Base-by-base conservation (phyloP, 352 stramenopile genomes). In the Pythium angustatum region DNA sequence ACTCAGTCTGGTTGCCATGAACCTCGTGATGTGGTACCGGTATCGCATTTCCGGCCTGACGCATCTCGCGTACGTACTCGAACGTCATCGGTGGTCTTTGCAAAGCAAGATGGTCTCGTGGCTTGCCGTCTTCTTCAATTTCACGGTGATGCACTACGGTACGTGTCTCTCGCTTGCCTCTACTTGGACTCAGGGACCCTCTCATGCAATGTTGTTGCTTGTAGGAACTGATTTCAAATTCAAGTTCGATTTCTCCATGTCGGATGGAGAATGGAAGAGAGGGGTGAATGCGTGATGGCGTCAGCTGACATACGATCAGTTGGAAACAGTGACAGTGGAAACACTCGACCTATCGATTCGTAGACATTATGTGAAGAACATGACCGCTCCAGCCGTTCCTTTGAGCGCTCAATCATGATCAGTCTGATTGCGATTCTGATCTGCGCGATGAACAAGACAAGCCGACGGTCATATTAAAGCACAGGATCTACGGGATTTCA, bases 61-160 rank as follows among this genome's bases (percentile, higher is more conserved):
- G 10, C 31, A 47, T 28, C 30, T 69, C 2, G 24, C 53, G 14
- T 69, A 54, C 26, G 38, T 63, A 5, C 34, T 69, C 0, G 62
- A 69, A 24, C 44, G 30, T 9, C 62, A 69, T 28, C 6, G 14
- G 31, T 43, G 43, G 31, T 50, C 53, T 15, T 14, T 69, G 11
- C 52, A 63, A 30, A 21, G 24, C 15, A 69, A 62, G 52, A 22
- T 63, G 8, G 17, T 62, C 12, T 34, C 28, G 10, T 67, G 60
- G 60, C 60, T 67, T 5, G 17, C 49, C 8, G 34, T 51, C 2
- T 47, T 44, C 24, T 48, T 66, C 44, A 50, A 68, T 10, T 36
- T 58, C 19, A 27, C 53, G 43, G n/a, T 61, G 10, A 27, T 68
- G 1, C 51, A 62, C 34, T 61, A 66, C 19, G 49, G 59, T 60